Percentiles rank a stretch among this genome's conserved stretches.
Evolutionary conservation across 176 grass and related monocot species (phyloP).

Genomic region (Carex pumila): DNA sequence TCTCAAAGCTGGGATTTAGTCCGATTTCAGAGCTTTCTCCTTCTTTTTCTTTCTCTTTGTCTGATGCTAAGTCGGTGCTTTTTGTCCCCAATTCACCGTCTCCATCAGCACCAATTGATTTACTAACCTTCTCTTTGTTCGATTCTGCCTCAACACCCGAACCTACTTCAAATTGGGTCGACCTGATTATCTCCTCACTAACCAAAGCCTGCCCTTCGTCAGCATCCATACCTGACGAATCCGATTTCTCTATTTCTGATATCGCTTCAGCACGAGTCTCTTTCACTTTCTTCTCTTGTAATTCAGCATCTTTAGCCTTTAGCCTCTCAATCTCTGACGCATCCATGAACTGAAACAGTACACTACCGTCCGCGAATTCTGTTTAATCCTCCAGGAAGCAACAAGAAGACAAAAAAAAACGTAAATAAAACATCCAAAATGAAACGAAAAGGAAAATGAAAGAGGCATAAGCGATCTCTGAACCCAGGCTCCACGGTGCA

Average conservation of each 20-base stretch:
- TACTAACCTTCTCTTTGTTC: conserved; percentile 5
- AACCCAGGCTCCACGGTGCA: background rate
- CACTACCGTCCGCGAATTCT: conserved; percentile 71
- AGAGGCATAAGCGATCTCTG: background rate
- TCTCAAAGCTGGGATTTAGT: background rate
- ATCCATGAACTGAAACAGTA: conserved; percentile 54
- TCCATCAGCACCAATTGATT: background rate
- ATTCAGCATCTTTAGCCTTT: background rate
- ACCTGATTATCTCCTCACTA: background rate
- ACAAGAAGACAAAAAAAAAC: background rate
- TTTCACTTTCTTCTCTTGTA: conserved; percentile 2
- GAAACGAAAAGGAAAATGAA: background rate
- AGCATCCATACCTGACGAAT: background rate
- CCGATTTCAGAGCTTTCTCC: background rate
- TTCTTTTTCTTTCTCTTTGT: background rate
- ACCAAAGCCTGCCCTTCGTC: background rate
- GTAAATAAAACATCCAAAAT: background rate
- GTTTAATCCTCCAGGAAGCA: conserved; percentile 16
- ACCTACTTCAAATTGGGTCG: background rate
- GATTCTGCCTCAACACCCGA: conserved; percentile 1
- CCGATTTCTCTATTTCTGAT: background rate
- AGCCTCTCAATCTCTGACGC: conserved; percentile 21
- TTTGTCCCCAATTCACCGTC: background rate
- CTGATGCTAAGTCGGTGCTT: background rate
- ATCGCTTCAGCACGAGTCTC: background rate